Base-by-base conservation (phyloP, 352 stramenopile species). In the Globisporangium ultimum region DNA sequence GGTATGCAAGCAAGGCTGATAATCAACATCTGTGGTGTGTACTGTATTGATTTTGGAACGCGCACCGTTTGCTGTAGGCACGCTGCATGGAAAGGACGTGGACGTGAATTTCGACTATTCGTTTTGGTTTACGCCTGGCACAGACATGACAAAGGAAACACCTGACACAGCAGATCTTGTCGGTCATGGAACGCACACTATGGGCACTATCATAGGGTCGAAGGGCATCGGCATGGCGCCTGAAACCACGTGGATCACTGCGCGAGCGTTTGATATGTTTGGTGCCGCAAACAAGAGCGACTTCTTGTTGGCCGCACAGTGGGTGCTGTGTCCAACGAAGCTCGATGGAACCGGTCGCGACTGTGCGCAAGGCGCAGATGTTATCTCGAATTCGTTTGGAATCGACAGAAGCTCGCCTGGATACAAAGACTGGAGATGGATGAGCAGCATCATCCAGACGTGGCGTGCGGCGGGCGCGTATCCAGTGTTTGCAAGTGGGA, bases 331-430 rank as follows among this genome's bases (percentile, higher is more conserved):
- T 47, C 81, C 81, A 0, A 89, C 81, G 2, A 77, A 74, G 49
- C 58, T 70, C 21, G 71, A 86, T 48, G 76, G 79, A 14, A 76
- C 62, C 6, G 63, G 40, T 3, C 61, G 58, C 13, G 66, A 91
- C 49, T 91, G 81, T 47, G 72, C 72, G 13, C 62, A 72, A n/a
- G 81, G 79, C 12, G 79, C 79, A 5, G 71, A 91, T 53, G 64
- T 89, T 18, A 70, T 91, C 13, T 85, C 74, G 1, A 86, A 86
- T 18, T 89, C 79, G 22, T 91, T 86, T 56, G 79, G 81, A 22
- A 75, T 86, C 15, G 70, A 87, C 55, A 72, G 71, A 28, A 69
- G 63, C 42, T 72, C 71, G 1, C 56, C 73, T n/a, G 66, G 53
- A 15, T 85, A 74, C 15, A 62, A 74, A 22, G 49, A 80, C 21